Base-by-base conservation (phyloP, 2,329 filamentous ascomycete species). In the Exophiala lecanii-corni region DNA sequence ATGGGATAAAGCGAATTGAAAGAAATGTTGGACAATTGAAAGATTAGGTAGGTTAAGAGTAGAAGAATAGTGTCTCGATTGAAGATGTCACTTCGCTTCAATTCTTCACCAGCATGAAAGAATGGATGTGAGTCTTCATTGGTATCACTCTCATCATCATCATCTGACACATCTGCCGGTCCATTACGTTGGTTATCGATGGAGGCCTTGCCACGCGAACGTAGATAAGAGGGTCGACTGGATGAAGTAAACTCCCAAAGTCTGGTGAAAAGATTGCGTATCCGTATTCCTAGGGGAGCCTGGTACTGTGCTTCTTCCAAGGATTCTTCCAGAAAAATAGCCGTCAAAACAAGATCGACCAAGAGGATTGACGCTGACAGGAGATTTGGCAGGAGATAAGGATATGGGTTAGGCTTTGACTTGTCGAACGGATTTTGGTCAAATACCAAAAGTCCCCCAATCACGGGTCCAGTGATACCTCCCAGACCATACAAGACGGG, bases 1-100 rank as follows among this genome's bases (percentile, higher is more conserved):
- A 97, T 91, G 1, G 92, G 92, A 57, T 94, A 98, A 0, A 98
- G 72, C 13, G 87, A 91, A 65, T 95, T 96, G 74, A 89, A 98
- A 3, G 88, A 89, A 53, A 96, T 88, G 63, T 97, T 97, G 48
- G 86, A 82, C 4, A 98, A 74, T 58, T 96, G 89, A 60, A 97
- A 98, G 37, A 97, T 83, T 32, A 96, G 78, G 59, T 95, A 97
- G 0, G 89, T 94, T 39, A 79, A 62, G 4, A 98, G 76, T 0
- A 98, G 75, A 2, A 94, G 70, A 9, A 96, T 62, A 0, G 89
- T 95, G 46, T 92, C 89, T 44, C 81, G 76, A 57, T 86, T 94
- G 38, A 91, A 73, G 2, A 95, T 66, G 38, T 79, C 71, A 26
- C 76, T 76, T 17, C 67, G 70, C 1, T 71, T 70, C 9, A 82